A percentile compares a stretch with the other conserved stretches of the same genome.
Evolutionary conservation across 108 stramenopile species (phyloP).

Genomic region (Cyclotella choctawhatcheeana): DNA sequence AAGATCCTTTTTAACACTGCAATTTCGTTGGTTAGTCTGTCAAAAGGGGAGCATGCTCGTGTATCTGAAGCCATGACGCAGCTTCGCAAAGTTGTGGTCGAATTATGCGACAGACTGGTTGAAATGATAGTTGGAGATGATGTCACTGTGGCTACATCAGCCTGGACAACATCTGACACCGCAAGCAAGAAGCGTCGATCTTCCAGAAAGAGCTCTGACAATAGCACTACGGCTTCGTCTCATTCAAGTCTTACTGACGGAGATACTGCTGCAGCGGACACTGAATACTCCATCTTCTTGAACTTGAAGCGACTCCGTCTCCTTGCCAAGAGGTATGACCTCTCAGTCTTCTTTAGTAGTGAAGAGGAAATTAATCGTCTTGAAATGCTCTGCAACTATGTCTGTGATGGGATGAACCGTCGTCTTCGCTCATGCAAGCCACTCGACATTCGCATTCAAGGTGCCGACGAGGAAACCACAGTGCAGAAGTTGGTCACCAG

Average conservation of each 20-base stretch:
- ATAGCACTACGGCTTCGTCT: conserved; percentile 23
- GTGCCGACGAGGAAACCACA: conserved; percentile 28
- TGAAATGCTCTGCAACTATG: conserved; percentile 45
- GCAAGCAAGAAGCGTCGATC: conserved; percentile 39
- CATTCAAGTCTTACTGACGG: conserved; percentile 37
- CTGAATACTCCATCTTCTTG: conserved; percentile 62
- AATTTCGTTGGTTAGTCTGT: conserved; percentile 57
- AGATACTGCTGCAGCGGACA: conserved; percentile 45
- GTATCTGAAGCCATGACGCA: conserved; percentile 64
- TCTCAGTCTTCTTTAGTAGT: conserved; percentile 37
- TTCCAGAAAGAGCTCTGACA: conserved; percentile 28
- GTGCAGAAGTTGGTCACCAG: conserved; percentile 54
- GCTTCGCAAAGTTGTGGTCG: conserved; percentile 55
- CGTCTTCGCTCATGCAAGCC: conserved; percentile 42
- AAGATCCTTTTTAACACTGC: conserved; percentile 64
- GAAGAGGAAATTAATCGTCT: conserved; percentile 47
- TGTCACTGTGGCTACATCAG: conserved; percentile 34
- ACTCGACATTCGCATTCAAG: conserved; percentile 30
- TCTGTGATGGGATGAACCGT: conserved; percentile 42
- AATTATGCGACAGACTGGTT: conserved; percentile 64
- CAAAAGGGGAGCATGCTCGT: conserved; percentile 70
- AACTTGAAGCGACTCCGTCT: conserved; percentile 66
- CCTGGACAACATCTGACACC: conserved; percentile 35
- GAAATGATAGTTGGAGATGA: conserved; percentile 54
- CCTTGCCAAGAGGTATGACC: conserved; percentile 56